Evolutionary conservation across 495 filamentous ascomycete genomes (phyloP), one percentile per base, ranked within the genome.

Genomic region (Amorphotheca resinae): DNA sequence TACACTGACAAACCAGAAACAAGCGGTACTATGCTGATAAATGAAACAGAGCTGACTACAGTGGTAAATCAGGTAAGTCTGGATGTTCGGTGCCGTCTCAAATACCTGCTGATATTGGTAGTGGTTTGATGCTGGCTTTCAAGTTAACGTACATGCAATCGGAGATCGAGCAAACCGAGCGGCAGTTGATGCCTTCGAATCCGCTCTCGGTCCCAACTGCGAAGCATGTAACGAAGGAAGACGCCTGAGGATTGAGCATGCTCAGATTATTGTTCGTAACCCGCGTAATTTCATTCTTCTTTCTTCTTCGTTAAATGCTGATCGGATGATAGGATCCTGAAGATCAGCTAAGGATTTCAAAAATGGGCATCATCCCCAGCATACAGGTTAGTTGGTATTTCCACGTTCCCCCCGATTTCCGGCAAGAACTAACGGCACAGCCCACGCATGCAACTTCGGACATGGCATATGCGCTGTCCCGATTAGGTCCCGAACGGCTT

Each of bases 391-490:
- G 41, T 28, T 16, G 4, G 2, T 34, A 6, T 40, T 14, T 22
- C 9, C 6, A 14, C 17, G n/a, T 42, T 15, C 9, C 8, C 8
- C n/a, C 25, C 20, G 0, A 15, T 7, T n/a, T n/a, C n/a, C 33
- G 4, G 16, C 25, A 28, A 28, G 25, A 28, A 28, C 5, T 11
- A 28, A 28, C 11, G 11, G 25, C 25, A 28, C 17, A 81, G 51
- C 77, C 77, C 0, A 80, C 77, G 1, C 77, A 82, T 45, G 77
- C 77, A 23, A 80, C 75, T 9, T 74, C 71, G 8, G 77, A 82
- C 50, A 73, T 71, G 66, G 53, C 64, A 3, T 79, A 79, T 44
- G 77, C 72, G 15, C 66, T 73, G 40, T 47, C 37, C 6, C 64
- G 77, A 9, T 67, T 82, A 0, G 77, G 77, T 0, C 44, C 45